These are phyloP conservation scores for Pyracantha coccinea DNA, from an alignment of 331 rosid genomes.

Conservation along the genomic window DNA sequence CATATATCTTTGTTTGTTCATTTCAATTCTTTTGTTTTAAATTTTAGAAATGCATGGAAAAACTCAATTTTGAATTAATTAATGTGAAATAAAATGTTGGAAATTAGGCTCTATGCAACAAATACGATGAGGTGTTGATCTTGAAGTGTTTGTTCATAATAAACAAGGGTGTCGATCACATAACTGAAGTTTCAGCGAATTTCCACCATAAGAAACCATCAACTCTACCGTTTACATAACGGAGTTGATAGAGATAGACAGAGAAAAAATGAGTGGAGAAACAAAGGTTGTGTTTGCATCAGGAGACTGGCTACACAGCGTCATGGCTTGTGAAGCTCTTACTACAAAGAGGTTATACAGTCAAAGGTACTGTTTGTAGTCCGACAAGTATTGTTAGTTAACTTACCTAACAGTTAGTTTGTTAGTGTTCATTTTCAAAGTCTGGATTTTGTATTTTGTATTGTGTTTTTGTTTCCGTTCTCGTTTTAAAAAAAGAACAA, in stretches of 20 bases:
- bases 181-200: background rate
- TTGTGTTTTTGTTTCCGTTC: too few relatives aligned
- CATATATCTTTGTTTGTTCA: too few relatives aligned
- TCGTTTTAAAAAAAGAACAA: too few relatives aligned
- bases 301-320: slow-evolving; percentile 5
- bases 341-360: slow-evolving; percentile 5
- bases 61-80: too few relatives aligned
- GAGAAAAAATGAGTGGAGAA: background rate
- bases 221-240: background rate
- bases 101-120: too few relatives aligned
- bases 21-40: too few relatives aligned
- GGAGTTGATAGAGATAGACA: background rate
- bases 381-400: background rate
- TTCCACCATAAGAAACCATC: background rate
- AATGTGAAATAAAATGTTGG: too few relatives aligned
- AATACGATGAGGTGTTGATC: too few relatives aligned
- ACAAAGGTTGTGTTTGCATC: slow-evolving; percentile 14
- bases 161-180: background rate
- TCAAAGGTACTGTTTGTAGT: slow-evolving; percentile 7
- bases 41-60: too few relatives aligned
- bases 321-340: slow-evolving; percentile 19
- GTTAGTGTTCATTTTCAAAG: too few relatives aligned
- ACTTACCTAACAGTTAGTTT: too few relatives aligned
- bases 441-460: too few relatives aligned
- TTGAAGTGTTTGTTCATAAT: background rate